These are phyloP conservation scores for Neurospora sp. DNA, from an alignment of 2,329 filamentous ascomycete species.

Conservation along the genomic window DNA sequence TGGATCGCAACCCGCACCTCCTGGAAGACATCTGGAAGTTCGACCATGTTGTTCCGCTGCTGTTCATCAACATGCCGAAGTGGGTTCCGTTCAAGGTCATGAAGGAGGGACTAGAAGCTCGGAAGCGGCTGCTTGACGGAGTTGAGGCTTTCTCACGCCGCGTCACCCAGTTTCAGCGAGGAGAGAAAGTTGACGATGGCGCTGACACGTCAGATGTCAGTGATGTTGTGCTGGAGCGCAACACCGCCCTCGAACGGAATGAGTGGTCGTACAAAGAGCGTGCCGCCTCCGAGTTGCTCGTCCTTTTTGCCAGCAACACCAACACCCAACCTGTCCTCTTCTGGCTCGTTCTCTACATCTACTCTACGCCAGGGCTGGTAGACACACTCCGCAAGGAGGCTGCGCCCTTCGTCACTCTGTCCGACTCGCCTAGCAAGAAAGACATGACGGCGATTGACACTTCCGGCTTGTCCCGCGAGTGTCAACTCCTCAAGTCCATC, in stretches of 20 bases:
- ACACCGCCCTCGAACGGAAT: conserved; percentile 4
- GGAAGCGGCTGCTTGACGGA: conserved; percentile 3
- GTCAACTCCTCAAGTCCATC: conserved; percentile 11
- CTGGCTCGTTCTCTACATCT: conserved; percentile 9
- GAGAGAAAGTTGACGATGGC: conserved; percentile 8
- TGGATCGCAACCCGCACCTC: conserved; percentile 6
- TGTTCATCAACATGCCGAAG: conserved; percentile 9
- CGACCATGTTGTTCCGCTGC: conserved; percentile 11
- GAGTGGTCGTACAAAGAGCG: conserved; percentile 1
- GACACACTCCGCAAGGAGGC: conserved; percentile 7
- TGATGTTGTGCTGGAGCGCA: conserved; percentile 5
- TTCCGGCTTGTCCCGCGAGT: conserved; percentile 4
- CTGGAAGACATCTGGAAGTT: conserved; percentile 13
- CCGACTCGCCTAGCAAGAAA: neutral
- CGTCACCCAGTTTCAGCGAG: conserved; percentile 9
- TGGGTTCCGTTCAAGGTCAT: conserved; percentile 11
- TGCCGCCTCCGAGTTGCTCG: conserved; percentile 5
- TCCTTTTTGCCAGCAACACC: conserved; percentile 7
- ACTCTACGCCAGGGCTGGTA: conserved; percentile 9
- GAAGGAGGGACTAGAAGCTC: conserved; percentile 6
- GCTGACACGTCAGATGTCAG: conserved; percentile 14
- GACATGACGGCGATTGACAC: conserved; percentile 4
- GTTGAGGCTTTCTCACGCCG: conserved; percentile 9
- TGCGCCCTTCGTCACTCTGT: conserved; percentile 4
- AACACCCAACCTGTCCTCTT: neutral